Evolutionary conservation across 352 stramenopile genomes (phyloP).

Genomic region (Globisporangium megalacanthum): DNA sequence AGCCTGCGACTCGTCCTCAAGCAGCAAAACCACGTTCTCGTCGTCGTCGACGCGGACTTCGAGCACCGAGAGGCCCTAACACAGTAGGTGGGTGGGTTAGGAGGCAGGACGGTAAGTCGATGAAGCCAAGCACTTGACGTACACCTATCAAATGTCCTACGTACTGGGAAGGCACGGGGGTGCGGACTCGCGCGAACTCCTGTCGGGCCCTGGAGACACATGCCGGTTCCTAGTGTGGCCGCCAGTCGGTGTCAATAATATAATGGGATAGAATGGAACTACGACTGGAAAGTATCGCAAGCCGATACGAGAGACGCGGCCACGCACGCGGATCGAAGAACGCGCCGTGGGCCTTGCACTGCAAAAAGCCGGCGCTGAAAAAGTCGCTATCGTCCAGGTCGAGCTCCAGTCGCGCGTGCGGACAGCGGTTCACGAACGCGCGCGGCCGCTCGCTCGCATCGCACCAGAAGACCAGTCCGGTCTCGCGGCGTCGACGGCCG

Average conservation of each 20-base stretch:
- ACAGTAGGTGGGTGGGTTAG: conserved; percentile 6
- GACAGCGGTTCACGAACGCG: conserved; percentile 62
- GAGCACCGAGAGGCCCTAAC: conserved; percentile 33
- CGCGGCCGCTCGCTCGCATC: conserved; percentile 33
- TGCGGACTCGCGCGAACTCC: conserved; percentile 18
- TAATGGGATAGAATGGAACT: too few relatives aligned
- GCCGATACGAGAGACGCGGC: too few relatives aligned
- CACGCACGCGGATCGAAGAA: conserved; percentile 69
- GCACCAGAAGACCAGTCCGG: conserved; percentile 65
- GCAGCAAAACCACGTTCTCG: conserved; percentile 37
- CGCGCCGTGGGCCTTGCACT: conserved; percentile 76
- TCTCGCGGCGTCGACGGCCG: conserved; percentile 18
- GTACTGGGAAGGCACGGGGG: conserved; percentile 28
- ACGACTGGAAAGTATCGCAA: too few relatives aligned
- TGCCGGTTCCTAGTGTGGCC: conserved; percentile 42
- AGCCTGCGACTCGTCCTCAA: conserved; percentile 9
- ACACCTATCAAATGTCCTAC: too few relatives aligned
- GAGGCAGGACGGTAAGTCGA: too few relatives aligned
- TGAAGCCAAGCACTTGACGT: too few relatives aligned
- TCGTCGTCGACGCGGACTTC: conserved; percentile 28
- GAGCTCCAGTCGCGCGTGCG: conserved; percentile 66
- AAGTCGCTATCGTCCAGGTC: conserved; percentile 81
- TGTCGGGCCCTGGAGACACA: conserved; percentile 54
- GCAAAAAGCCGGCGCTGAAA: conserved; percentile 70
- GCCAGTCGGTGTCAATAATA: not conserved